Evolutionary conservation across 805 yeast species (phyloP).

Genomic region (Grigorovia humatica): DNA sequence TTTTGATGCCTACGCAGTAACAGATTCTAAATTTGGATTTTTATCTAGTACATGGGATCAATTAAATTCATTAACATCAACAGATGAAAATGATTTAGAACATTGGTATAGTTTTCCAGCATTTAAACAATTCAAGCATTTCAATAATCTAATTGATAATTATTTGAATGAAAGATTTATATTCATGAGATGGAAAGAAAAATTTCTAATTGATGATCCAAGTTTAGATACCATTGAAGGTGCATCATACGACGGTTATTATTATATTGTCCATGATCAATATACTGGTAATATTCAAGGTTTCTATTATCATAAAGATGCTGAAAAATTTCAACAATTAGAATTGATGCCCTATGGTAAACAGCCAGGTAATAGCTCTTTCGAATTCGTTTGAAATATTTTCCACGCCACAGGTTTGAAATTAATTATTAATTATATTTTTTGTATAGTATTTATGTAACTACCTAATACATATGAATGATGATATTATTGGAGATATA

Average conservation of each 20-base stretch:
- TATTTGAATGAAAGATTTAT: constrained; percentile 38
- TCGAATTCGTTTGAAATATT: constrained; percentile 14
- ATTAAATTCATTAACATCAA: constrained; percentile 44
- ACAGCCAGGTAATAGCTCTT: constrained; percentile 7
- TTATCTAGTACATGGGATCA: constrained; percentile 21
- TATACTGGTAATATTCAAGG: constrained; percentile 68
- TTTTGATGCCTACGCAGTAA: constrained; percentile 40
- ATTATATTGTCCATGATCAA: constrained; percentile 77
- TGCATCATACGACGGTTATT: constrained; percentile 89
- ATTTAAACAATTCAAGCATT: constrained; percentile 27
- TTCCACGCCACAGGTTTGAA: not conserved
- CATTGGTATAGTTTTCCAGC: constrained; percentile 56
- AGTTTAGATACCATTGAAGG: constrained; percentile 37
- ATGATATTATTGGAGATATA: no score
- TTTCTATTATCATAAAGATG: constrained; percentile 67
- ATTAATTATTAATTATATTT: not conserved
- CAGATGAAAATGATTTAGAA: constrained; percentile 48
- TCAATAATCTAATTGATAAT: constrained; percentile 15
- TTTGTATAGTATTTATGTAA: not conserved
- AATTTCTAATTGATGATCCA: constrained; percentile 76
- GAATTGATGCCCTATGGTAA: constrained; percentile 34
- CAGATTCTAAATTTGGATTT: constrained; percentile 16
- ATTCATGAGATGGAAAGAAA: constrained; percentile 94
- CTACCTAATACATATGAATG: no score
- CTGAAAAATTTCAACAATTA: constrained; percentile 68